These are phyloP conservation scores for Fusarium guadeloupense DNA, from an alignment of 2,329 filamentous ascomycete species.

Conservation along the genomic window DNA sequence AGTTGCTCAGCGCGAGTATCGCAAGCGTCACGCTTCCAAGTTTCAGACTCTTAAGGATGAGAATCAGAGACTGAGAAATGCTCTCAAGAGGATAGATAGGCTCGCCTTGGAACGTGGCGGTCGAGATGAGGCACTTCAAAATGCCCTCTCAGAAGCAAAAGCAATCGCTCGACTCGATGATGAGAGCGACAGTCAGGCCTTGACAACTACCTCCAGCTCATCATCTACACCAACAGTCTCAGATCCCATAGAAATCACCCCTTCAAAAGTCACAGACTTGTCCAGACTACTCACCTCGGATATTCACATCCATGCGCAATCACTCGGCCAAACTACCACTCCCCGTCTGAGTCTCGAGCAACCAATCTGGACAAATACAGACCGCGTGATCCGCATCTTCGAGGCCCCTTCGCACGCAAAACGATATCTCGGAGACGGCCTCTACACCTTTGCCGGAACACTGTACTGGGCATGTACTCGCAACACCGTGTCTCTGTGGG, in stretches of 20 bases:
- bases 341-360: constrained; percentile 1
- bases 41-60: constrained; percentile 41
- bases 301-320: not conserved
- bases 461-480: constrained; percentile 40
- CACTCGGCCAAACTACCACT: not conserved
- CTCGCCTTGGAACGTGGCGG: constrained; percentile 17
- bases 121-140: constrained; percentile 22
- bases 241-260: not conserved
- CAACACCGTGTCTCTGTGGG: constrained; percentile 38
- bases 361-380: constrained; percentile 36
- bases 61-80: constrained; percentile 37
- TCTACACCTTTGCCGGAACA: constrained; percentile 36
- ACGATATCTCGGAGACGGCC: constrained; percentile 35
- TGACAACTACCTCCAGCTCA: constrained; percentile 1
- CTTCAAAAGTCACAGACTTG: not conserved
- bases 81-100: constrained; percentile 30
- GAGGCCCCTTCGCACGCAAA: constrained; percentile 32
- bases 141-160: constrained; percentile 27
- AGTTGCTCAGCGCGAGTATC: constrained; percentile 41
- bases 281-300: not conserved
- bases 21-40: constrained; percentile 40
- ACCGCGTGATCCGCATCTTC: constrained; percentile 38
- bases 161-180: constrained; percentile 12
- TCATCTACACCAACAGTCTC: not conserved
- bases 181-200: not conserved